Conservation (phyloP, 345 rosid genomes). For the Arabidopsis thaliana region DNA sequence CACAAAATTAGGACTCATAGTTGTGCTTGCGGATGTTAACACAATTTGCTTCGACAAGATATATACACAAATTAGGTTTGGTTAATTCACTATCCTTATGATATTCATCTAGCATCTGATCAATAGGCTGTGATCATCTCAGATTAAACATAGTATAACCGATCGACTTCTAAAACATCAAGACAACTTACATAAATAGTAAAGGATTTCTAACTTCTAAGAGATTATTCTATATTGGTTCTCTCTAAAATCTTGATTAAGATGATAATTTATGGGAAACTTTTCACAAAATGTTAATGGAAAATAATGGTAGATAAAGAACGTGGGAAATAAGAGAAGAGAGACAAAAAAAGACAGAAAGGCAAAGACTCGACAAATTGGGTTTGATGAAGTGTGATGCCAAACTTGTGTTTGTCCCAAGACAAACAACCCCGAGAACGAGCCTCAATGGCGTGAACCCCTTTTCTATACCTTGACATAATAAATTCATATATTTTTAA, state of each 20-base stretch:
- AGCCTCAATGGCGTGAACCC: slow-evolving; percentile 49
- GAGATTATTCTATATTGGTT: not conserved
- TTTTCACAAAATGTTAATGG: not conserved
- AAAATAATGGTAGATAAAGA: slow-evolving; percentile 3
- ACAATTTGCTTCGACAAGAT: not conserved
- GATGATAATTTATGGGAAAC: not conserved
- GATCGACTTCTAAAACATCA: not conserved
- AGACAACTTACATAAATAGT: not conserved
- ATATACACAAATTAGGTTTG: not conserved
- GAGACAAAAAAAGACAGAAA: slow-evolving; percentile 33
- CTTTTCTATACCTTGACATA: slow-evolving; percentile 28
- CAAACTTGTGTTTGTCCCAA: slow-evolving; percentile 44
- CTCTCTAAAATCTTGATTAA: not conserved
- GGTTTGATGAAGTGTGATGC: slow-evolving; percentile 45
- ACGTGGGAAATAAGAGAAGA: not conserved
- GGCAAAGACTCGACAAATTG: slow-evolving; percentile 37
- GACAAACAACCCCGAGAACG: slow-evolving; percentile 45
- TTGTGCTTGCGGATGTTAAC: not conserved
- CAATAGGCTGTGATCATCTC: not conserved
- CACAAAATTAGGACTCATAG: not conserved
- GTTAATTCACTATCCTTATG: not conserved
- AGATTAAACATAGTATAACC: not conserved
- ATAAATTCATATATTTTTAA: slow-evolving; percentile 16
- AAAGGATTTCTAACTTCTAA: not conserved
- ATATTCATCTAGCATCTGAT: not conserved